These are phyloP conservation scores for Bryoglossum gracile DNA, from an alignment of 495 filamentous ascomycete species.

Conservation along the genomic window DNA sequence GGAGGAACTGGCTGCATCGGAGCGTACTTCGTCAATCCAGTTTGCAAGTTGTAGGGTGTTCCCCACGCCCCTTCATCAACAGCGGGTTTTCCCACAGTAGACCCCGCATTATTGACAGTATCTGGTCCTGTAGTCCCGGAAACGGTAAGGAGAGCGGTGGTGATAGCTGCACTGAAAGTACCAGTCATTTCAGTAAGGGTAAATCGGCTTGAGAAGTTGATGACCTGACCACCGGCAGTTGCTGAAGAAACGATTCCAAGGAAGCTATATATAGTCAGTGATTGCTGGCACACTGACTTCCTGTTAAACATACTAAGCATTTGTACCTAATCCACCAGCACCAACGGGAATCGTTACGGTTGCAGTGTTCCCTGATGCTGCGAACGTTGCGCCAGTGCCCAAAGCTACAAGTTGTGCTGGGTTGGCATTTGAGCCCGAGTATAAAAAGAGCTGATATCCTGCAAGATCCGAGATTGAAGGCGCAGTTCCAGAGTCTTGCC, in stretches of 20 bases:
- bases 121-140: conserved; percentile 38
- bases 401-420: conserved; percentile 15
- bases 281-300: conserved; percentile 5
- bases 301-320: conserved; percentile 52
- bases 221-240: conserved; percentile 41
- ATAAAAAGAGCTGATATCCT: conserved; percentile 55
- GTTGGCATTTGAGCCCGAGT: conserved; percentile 52
- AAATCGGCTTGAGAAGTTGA: conserved; percentile 59
- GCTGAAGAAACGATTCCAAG: conserved; percentile 53
- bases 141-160: conserved; percentile 36
- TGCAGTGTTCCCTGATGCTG: conserved; percentile 38
- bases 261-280: conserved; percentile 41
- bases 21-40: conserved; percentile 59
- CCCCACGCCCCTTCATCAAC: conserved; percentile 30
- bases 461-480: conserved; percentile 44
- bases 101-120: conserved; percentile 30
- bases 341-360: conserved; percentile 42
- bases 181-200: conserved; percentile 62
- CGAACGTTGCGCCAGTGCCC: conserved; percentile 19
- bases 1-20: conserved; percentile 64
- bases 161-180: conserved; percentile 42
- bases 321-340: conserved; percentile 41
- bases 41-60: conserved; percentile 56
- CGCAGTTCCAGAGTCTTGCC: conserved; percentile 48
- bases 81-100: conserved; percentile 13